Conservation (phyloP, 179 eudicot genomes). For the Sideroxylon spinosum region DNA sequence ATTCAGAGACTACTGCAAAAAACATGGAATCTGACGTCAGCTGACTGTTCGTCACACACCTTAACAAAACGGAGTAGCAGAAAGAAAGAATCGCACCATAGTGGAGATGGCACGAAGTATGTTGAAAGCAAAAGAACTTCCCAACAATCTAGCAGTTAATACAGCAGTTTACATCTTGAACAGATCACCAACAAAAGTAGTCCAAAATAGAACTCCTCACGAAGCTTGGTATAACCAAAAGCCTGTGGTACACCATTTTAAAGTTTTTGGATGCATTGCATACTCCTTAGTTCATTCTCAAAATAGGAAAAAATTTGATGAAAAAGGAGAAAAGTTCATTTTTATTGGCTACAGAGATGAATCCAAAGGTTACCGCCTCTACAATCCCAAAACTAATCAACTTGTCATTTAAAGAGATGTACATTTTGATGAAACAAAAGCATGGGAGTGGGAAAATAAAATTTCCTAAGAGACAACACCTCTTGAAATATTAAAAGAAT, state of each 20-base stretch:
- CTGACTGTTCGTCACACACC: background rate
- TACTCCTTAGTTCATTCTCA: too few relatives aligned
- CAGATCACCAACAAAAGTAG: background rate
- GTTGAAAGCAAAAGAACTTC: background rate
- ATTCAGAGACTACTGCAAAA: too few relatives aligned
- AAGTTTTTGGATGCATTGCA: too few relatives aligned
- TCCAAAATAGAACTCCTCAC: background rate
- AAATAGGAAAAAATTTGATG: too few relatives aligned
- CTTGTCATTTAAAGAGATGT: background rate
- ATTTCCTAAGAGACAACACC: too few relatives aligned
- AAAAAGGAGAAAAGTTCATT: background rate
- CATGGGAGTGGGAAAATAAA: too few relatives aligned
- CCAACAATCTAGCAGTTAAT: background rate
- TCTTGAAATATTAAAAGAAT: too few relatives aligned
- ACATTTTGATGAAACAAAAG: background rate
- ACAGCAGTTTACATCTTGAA: background rate
- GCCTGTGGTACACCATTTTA: background rate
- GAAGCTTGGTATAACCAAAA: background rate
- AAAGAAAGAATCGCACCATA: background rate
- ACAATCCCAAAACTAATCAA: background rate
- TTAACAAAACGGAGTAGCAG: background rate
- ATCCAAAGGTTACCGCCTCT: background rate
- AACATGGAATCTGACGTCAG: too few relatives aligned
- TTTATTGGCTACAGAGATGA: background rate
- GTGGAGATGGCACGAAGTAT: background rate